Evolutionary conservation across 78 protist species (phyloP), one percentile per base, ranked within the genome.

Genomic region (Dictyostelium capitatum): DNA sequence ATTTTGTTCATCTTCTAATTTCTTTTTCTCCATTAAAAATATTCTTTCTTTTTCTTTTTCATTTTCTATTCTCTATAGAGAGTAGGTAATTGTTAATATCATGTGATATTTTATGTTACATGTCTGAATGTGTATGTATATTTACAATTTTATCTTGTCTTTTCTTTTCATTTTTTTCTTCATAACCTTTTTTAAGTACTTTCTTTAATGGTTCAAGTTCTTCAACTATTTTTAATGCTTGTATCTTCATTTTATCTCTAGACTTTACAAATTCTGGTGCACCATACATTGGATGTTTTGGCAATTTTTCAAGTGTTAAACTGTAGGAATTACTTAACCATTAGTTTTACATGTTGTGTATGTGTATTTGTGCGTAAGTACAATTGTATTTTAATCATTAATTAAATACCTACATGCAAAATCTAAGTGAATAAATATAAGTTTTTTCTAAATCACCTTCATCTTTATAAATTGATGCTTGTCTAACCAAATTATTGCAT

Each of bases 391-490:
- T 10, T 64, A 19, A 56, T 56, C n/a, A 15, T 19, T 62, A 11
- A 10, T 15, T 15, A 32, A 30, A 48, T 32, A 83, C 83, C 20
- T 85, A 85, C 92, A 85, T 69, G 70, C 83, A 74, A 64, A 87
- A 87, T 77, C 93, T 74, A 2, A 87, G 20, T 50, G 80, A 50
- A 51, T 50, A 77, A 20, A 87, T 25, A 77, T 77, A 87, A 0
- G 84, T 43, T 19, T 41, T 87, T 80, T 87, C 93, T 14, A 78
- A 11, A 77, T 87, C 93, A 87, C 93, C 93, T 64, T 87, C 93
- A 4, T 64, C 47, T 53, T 78, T 56, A 50, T 87, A 87, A 14
- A n/a, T 62, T 14, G 74, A 19, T 62, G 83, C 57, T 59, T 77
- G 83, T 62, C 50, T 74, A n/a, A 54, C 56, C 15, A 87, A 80